phyloP scores from a whole-genome alignment of 164 flowering plant genomes.

The Macadamia tetraphylla region DNA sequence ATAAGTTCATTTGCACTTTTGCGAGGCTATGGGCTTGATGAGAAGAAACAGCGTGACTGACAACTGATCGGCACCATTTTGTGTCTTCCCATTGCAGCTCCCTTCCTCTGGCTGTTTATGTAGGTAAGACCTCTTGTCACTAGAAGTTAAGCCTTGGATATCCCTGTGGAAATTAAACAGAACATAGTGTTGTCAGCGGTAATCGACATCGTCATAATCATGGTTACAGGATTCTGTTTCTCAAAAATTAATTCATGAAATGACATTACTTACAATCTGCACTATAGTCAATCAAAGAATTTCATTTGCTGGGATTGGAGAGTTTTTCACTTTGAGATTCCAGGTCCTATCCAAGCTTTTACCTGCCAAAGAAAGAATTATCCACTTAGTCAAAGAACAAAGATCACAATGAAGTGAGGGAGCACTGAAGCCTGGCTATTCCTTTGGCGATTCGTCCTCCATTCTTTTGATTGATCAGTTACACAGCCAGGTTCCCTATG shows the following conservation, averaged over 20 bases:
- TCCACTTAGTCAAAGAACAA: background rate
- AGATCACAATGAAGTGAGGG: background rate
- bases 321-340: background rate
- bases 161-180: background rate
- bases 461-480: background rate
- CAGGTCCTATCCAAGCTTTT: background rate
- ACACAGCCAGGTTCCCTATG: conserved; percentile 7
- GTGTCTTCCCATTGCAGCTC: too few species aligned
- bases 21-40: conserved; percentile 25
- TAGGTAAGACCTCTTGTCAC: background rate
- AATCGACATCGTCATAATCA: conserved; percentile 1
- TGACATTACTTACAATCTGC: background rate
- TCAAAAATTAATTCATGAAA: background rate
- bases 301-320: background rate
- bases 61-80: background rate
- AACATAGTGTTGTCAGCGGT: background rate
- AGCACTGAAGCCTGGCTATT: background rate
- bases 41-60: background rate
- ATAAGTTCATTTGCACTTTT: conserved; percentile 82
- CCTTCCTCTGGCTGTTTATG: conserved; percentile 4
- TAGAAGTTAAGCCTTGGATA: background rate
- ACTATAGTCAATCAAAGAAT: too few species aligned
- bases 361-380: background rate
- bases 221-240: conserved; percentile 1
- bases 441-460: background rate